Base-by-base conservation (phyloP, 2,329 filamentous ascomycete species). In the Emergomyces africanus region DNA sequence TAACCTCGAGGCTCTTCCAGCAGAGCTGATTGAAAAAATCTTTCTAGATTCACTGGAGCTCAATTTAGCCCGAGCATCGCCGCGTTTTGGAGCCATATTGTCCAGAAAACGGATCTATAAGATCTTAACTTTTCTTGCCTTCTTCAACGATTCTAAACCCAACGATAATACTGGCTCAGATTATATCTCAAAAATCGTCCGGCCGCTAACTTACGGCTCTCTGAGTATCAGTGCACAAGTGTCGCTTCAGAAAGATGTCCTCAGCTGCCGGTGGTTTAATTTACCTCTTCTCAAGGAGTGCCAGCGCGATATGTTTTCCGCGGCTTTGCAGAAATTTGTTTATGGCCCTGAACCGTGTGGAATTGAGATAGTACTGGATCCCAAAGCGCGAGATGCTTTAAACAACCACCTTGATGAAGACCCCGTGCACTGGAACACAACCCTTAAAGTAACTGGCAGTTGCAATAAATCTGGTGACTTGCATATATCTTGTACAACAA, bases 1-100 rank as follows among this genome's bases (percentile, higher is more conserved):
- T 2, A 59, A 61, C 10, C 66, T 82, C 14, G 78, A 82, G 64
- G 59, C 63, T 4, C 69, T 82, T 0, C 80, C 80, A 0, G 66
- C 72, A 2, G 79, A 82, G 65, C 66, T 82, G 14, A 70, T 81
- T n/a, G 76, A 81, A 63, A 70, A 73, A 46, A 80, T 82, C 51
- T 81, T 81, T 61, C 68, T 78, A n/a, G 66, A 73, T 33, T 74
- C 75, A 5, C 64, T 76, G 28, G 78, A 80, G 61, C 62, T 77
- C 37, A 74, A 77, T 42, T 65, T 79, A 1, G 70, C 76, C 2
- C 69, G 68, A 18, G 70, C 72, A 5, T 81, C 79, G 0, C 68
- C 67, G 0, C 61, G 67, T 12, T 64, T 82, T 10, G 72, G 71
- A 10, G 64, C 66, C 0, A 70, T 69, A 1, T 61, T 79, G 12